Conservation (phyloP, 805 yeast genomes). For the Tetrapisispora iriomotensis region DNA sequence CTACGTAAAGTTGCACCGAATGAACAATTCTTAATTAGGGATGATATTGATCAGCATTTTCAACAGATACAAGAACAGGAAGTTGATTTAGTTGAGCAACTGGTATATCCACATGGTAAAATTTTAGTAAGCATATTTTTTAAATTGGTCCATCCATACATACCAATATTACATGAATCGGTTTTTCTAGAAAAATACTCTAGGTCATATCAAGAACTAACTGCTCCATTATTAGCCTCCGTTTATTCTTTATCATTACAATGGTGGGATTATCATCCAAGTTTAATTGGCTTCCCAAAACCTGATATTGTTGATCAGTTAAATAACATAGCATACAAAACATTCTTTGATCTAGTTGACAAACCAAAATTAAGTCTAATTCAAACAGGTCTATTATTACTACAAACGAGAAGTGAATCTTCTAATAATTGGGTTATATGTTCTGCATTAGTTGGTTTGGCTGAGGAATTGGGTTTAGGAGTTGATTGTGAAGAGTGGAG, state of each 20-base stretch:
- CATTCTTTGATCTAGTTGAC: slow-evolving; percentile 63
- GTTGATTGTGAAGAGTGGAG: slow-evolving; percentile 88
- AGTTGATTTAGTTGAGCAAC: slow-evolving; percentile 72
- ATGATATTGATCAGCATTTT: slow-evolving; percentile 66
- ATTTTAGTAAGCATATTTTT: slow-evolving; percentile 71
- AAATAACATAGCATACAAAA: slow-evolving; percentile 54
- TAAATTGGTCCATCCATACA: slow-evolving; percentile 79
- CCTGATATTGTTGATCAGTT: slow-evolving; percentile 62
- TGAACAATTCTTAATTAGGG: slow-evolving; percentile 68
- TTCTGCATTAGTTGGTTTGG: slow-evolving; percentile 76
- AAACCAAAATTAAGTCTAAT: slow-evolving; percentile 87
- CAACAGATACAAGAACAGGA: slow-evolving; percentile 62
- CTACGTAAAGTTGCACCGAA: slow-evolving; percentile 71
- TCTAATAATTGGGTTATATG: slow-evolving; percentile 76
- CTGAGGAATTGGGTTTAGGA: slow-evolving; percentile 87
- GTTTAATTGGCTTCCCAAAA: slow-evolving; percentile 61
- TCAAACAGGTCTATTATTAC: slow-evolving; percentile 72
- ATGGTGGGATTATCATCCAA: slow-evolving; percentile 80
- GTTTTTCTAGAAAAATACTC: slow-evolving; percentile 87
- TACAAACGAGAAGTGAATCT: slow-evolving; percentile 50
- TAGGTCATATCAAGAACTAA: slow-evolving; percentile 82
- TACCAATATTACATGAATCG: slow-evolving; percentile 83
- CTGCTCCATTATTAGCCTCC: slow-evolving; percentile 85
- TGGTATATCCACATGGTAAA: slow-evolving; percentile 89
- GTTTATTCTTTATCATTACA: slow-evolving; percentile 82